Evolutionary conservation across 352 stramenopile species (phyloP).

Genomic region (Elongisporangium anandrum): DNA sequence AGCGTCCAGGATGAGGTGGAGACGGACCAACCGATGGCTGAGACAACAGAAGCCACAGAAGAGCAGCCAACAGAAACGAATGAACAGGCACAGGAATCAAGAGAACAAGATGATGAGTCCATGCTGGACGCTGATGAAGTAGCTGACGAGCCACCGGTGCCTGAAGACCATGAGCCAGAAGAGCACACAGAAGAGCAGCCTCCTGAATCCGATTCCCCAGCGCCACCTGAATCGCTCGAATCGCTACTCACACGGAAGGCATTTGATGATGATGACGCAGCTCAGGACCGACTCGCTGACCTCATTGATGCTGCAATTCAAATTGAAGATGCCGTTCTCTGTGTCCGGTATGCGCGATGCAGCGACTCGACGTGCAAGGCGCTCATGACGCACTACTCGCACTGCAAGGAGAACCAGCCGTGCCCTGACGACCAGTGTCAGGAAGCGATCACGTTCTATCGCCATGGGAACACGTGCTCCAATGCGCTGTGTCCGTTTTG

Average conservation of each 20-base stretch:
- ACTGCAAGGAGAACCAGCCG: slow-evolving; percentile 24
- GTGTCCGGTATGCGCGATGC: slow-evolving; percentile 25
- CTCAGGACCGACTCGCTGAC: slow-evolving; percentile 15
- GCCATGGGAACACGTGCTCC: slow-evolving; percentile 22
- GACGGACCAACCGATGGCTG: neutral
- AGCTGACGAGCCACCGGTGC: neutral
- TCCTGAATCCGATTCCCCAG: neutral
- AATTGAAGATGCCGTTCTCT: slow-evolving; percentile 39
- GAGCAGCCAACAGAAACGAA: neutral
- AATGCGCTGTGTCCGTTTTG: slow-evolving; percentile 30
- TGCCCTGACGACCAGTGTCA: slow-evolving; percentile 23
- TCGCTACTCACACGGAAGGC: neutral
- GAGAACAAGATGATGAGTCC: neutral
- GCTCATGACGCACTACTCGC: slow-evolving; percentile 22
- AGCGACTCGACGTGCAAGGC: slow-evolving; percentile 18
- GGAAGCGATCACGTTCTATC: slow-evolving; percentile 17
- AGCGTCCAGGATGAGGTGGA: neutral
- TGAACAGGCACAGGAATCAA: neutral
- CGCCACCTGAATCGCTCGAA: neutral
- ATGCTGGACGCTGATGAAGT: neutral
- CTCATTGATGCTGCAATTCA: slow-evolving; percentile 23
- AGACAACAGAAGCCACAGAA: neutral
- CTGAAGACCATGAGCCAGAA: neutral
- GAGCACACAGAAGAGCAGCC: neutral
- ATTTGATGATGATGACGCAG: neutral